Percentiles rank a stretch among this genome's conserved stretches.
phyloP scores from a whole-genome alignment of 345 rosid genomes.

The thale cress (Arabidopsis thaliana) region TAIR10.1 NC_003074.8:7770001-7770500 shows the following conservation, averaged over 20 bases:
- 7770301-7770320: slow-evolving; percentile 6
- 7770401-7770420: neutral
- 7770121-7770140: slow-evolving; percentile 12
- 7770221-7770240: neutral
- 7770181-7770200: slow-evolving; percentile 44
- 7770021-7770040: slow-evolving; percentile 40
- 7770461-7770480: neutral
- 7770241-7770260: neutral
- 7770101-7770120: slow-evolving; percentile 42
- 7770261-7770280: slow-evolving; percentile 25
- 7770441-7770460: neutral
- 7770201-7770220: slow-evolving; percentile 51
- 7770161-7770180: neutral
- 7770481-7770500: neutral
- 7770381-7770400: neutral
- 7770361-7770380: neutral
- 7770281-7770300: slow-evolving; percentile 20
- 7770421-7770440: neutral
- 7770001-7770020: slow-evolving; percentile 40
- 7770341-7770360: slow-evolving; percentile 44
- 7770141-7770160: neutral
- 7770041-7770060: slow-evolving; percentile 40
- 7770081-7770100: slow-evolving; percentile 45
- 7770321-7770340: slow-evolving; percentile 16
- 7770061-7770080: slow-evolving; percentile 26